These are phyloP conservation scores for Cichorium intybus DNA, from an alignment of 140 eudicot genomes.

Conservation along the genomic window DNA sequence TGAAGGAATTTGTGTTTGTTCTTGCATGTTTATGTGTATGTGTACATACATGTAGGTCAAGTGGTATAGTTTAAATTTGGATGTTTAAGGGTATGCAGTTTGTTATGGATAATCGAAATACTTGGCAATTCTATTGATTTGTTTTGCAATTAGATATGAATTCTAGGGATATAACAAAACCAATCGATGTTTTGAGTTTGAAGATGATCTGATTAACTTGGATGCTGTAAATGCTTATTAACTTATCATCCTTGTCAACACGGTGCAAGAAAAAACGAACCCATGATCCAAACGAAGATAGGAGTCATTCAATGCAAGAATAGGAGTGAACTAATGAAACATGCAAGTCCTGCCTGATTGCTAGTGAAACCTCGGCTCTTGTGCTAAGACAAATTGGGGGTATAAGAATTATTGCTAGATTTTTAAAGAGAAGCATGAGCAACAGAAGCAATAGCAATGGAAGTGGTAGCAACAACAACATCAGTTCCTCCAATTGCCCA, in stretches of 20 bases:
- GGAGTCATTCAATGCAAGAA: too few relatives aligned
- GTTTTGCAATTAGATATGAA: neutral
- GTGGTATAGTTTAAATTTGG: neutral
- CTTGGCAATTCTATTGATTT: neutral
- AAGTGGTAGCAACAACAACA: too few relatives aligned
- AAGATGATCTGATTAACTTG: neutral
- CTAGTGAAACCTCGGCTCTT: too few relatives aligned
- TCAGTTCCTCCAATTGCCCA: too few relatives aligned
- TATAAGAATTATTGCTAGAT: too few relatives aligned
- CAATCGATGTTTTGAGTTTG: neutral
- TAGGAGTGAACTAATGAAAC: too few relatives aligned
- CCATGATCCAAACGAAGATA: too few relatives aligned
- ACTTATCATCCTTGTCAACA: too few relatives aligned
- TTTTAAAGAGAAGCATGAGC: too few relatives aligned
- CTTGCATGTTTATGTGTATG: neutral
- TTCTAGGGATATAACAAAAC: neutral
- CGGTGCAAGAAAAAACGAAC: too few relatives aligned
- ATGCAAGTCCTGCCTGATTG: neutral
- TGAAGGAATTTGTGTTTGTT: neutral
- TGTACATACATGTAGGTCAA: neutral
- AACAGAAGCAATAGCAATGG: too few relatives aligned
- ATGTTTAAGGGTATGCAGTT: neutral
- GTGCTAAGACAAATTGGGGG: too few relatives aligned
- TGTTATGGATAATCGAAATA: neutral
- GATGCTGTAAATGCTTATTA: slow-evolving; percentile 1